phyloP scores from a whole-genome alignment of 2,329 filamentous ascomycete species.

The Colletotrichum tanaceti region DNA sequence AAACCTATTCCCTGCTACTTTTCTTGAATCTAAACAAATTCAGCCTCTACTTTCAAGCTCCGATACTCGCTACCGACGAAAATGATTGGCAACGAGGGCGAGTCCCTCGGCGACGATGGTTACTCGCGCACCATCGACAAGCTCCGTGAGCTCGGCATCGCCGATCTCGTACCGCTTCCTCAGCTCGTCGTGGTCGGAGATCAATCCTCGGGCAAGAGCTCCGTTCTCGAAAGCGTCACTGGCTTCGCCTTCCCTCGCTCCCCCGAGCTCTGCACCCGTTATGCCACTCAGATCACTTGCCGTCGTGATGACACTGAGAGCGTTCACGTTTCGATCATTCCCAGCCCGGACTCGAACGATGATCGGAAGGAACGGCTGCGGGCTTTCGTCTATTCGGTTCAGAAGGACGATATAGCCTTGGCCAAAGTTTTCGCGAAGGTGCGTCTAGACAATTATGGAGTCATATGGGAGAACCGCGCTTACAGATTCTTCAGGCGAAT shows the following conservation, averaged over 20 bases:
- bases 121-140: slow-evolving; percentile 50
- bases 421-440: slow-evolving; percentile 55
- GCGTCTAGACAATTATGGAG: slow-evolving; percentile 22
- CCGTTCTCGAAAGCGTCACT: slow-evolving; percentile 76
- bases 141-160: slow-evolving; percentile 55
- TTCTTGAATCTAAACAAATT: not conserved
- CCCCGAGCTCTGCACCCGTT: slow-evolving; percentile 60
- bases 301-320: slow-evolving; percentile 51
- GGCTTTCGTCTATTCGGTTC: slow-evolving; percentile 46
- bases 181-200: slow-evolving; percentile 87
- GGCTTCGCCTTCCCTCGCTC: slow-evolving; percentile 60
- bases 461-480: not conserved
- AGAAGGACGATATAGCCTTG: slow-evolving; percentile 48
- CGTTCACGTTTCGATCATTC: slow-evolving; percentile 57
- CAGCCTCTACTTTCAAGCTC: not conserved
- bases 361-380: slow-evolving; percentile 38
- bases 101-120: slow-evolving; percentile 17
- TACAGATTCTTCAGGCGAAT: slow-evolving; percentile 50
- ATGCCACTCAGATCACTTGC: slow-evolving; percentile 60
- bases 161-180: slow-evolving; percentile 49
- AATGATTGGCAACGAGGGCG: not conserved
- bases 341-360: slow-evolving; percentile 42
- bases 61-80: not conserved
- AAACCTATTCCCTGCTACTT: not conserved
- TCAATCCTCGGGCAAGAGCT: slow-evolving; percentile 88